phyloP scores from a whole-genome alignment of 2,329 filamentous ascomycete species.

The Aspergillus oerlinghausenensis region DNA sequence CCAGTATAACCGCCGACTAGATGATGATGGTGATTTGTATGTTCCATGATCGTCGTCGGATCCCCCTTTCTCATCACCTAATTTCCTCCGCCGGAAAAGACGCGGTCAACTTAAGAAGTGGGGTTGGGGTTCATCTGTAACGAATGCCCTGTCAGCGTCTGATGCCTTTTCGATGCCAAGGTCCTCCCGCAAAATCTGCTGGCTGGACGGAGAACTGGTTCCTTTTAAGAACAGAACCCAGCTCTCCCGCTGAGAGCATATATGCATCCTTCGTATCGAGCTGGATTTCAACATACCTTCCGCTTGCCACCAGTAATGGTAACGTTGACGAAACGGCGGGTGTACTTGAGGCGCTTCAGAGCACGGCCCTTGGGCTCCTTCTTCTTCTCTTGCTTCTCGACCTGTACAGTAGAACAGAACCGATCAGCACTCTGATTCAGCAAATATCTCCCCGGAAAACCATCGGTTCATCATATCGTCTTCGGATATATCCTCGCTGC shows the following conservation, averaged over 20 bases:
- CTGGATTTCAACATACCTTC: conserved; percentile 62
- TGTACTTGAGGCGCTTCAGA: conserved; percentile 95
- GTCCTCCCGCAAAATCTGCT: not conserved
- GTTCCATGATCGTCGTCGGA: not conserved
- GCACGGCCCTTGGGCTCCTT: conserved; percentile 96
- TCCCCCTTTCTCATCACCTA: conserved; percentile 2
- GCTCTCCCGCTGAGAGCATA: not conserved
- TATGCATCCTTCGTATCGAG: not conserved
- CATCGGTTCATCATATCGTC: not conserved
- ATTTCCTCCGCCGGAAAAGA: conserved; percentile 4
- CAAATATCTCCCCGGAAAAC: not conserved
- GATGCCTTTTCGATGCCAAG: not conserved
- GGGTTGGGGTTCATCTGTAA: conserved; percentile 82
- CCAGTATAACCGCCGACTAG: not conserved
- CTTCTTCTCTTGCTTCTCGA: conserved; percentile 66
- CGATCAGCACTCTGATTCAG: conserved; percentile 3
- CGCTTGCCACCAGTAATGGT: conserved; percentile 96
- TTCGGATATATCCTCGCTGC: not conserved
- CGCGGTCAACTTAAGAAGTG: conserved; percentile 53
- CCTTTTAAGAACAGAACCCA: not conserved
- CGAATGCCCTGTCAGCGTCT: conserved; percentile 8
- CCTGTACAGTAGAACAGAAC: conserved; percentile 8
- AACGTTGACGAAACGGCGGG: conserved; percentile 96
- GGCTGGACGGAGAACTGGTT: not conserved
- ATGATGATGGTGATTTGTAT: conserved; percentile 1